These are phyloP conservation scores for Neurospora sp. DNA, from an alignment of 495 filamentous ascomycete genomes.

Conservation along the genomic window DNA sequence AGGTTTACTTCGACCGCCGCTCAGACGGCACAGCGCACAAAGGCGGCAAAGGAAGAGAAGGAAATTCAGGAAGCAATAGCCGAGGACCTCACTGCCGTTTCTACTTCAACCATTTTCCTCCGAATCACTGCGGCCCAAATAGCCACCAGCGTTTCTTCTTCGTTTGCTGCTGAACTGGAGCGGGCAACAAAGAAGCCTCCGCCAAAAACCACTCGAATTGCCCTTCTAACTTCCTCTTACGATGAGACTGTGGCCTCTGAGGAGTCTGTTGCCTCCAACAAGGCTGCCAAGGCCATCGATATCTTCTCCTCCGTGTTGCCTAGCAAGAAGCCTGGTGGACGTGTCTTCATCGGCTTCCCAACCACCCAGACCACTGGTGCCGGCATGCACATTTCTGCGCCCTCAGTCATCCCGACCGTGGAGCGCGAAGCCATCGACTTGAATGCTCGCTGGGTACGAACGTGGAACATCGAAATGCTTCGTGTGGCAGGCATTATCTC, in stretches of 20 bases:
- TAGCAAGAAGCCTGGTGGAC: constrained; percentile 62
- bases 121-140: constrained; percentile 76
- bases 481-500: constrained; percentile 82
- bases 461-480: constrained; percentile 95
- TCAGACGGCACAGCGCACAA: constrained; percentile 30
- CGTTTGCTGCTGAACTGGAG: constrained; percentile 78
- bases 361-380: constrained; percentile 94
- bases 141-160: constrained; percentile 53
- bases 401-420: constrained; percentile 96
- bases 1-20: constrained; percentile 43
- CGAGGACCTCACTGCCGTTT: constrained; percentile 55
- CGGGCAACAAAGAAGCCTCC: constrained; percentile 94
- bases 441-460: constrained; percentile 85
- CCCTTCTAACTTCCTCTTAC: constrained; percentile 82
- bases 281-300: constrained; percentile 49
- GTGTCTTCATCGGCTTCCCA: constrained; percentile 95
- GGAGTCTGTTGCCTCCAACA: constrained; percentile 26
- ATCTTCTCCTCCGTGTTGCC: constrained; percentile 88
- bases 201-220: constrained; percentile 71
- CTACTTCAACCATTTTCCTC: constrained; percentile 72
- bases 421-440: constrained; percentile 95
- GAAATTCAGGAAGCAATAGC: constrained; percentile 43
- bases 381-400: constrained; percentile 94
- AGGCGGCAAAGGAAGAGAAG: constrained; percentile 42
- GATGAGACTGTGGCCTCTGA: constrained; percentile 65